These are phyloP conservation scores for Ophiocordyceps camponoti-leonardi DNA, from an alignment of 2,329 filamentous ascomycete species.

Conservation along the genomic window DNA sequence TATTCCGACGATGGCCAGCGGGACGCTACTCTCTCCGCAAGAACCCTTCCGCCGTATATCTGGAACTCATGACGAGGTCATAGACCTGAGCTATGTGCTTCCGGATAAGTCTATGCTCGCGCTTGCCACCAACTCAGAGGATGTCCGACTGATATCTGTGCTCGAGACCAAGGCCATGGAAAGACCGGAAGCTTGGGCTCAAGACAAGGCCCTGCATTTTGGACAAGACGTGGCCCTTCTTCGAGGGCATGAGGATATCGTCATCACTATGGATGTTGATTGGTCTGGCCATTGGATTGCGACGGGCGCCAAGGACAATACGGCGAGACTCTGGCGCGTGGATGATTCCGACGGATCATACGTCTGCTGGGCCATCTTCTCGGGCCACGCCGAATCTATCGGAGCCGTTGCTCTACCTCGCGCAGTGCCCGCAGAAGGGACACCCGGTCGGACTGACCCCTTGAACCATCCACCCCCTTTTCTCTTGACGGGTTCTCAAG, in stretches of 20 bases:
- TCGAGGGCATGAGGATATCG: constrained; percentile 85
- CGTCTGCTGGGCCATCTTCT: constrained; percentile 65
- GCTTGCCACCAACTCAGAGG: constrained; percentile 87
- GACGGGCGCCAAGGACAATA: constrained; percentile 94
- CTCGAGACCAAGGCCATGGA: constrained; percentile 16
- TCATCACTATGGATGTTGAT: constrained; percentile 86
- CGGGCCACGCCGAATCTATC: constrained; percentile 85
- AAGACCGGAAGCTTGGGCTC: constrained; percentile 7
- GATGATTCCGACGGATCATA: constrained; percentile 61
- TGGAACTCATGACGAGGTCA: constrained; percentile 93
- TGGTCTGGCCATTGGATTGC: constrained; percentile 96
- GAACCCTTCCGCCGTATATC: constrained; percentile 63
- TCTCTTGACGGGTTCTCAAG: constrained; percentile 82
- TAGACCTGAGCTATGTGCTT: constrained; percentile 78
- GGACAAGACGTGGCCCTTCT: constrained; percentile 77
- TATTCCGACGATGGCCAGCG: constrained; percentile 21
- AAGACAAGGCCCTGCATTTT: constrained; percentile 43
- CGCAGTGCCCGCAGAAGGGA: constrained; percentile 46
- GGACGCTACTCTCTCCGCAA: constrained; percentile 18
- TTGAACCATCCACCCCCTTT: constrained; percentile 68
- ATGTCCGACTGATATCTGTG: constrained; percentile 72
- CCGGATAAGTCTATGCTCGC: constrained; percentile 69
- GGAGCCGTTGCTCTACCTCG: constrained; percentile 77
- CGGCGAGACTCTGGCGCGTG: constrained; percentile 75
- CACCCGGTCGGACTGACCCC: constrained; percentile 49